Evolutionary conservation across 225 moss, liverwort and hornwort species (phyloP).

Genomic region (Thuidium tamariscinum): DNA sequence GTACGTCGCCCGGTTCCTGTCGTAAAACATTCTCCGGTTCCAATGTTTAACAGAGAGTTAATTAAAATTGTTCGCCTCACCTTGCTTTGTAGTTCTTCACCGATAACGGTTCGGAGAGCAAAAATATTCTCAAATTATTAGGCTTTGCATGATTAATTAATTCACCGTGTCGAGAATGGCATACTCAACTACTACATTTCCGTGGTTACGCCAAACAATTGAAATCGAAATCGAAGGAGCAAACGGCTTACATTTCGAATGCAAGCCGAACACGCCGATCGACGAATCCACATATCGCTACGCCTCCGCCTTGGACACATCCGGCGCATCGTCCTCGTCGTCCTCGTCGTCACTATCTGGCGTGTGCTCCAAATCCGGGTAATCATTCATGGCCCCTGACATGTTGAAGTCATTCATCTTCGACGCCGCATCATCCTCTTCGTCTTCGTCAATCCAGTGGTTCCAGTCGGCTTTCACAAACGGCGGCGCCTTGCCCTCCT

Average conservation of each 20-base stretch:
- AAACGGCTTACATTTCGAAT: neutral
- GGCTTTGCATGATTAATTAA: neutral
- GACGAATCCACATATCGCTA: neutral
- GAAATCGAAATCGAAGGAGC: neutral
- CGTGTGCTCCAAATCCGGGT: slow-evolving; percentile 9
- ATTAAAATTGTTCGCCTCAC: neutral
- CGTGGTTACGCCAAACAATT: neutral
- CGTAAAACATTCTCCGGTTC: neutral
- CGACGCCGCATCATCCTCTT: slow-evolving; percentile 47
- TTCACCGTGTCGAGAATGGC: neutral
- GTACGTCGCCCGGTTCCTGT: neutral
- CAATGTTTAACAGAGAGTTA: neutral
- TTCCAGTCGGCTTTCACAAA: slow-evolving; percentile 90
- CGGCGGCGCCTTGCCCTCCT: slow-evolving; percentile 76
- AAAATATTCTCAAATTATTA: neutral
- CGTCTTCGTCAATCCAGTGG: slow-evolving; percentile 94
- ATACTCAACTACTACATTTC: neutral
- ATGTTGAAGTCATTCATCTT: slow-evolving; percentile 52
- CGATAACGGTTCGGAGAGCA: neutral
- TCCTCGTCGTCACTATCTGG: slow-evolving; percentile 39
- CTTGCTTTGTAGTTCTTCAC: neutral
- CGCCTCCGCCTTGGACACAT: slow-evolving; percentile 13
- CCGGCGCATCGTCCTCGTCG: slow-evolving; percentile 8
- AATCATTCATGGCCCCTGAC: slow-evolving; percentile 3
- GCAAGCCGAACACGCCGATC: too few relatives aligned